phyloP scores from a whole-genome alignment of 169 alveolate species.

The Blepharisma undulans region DNA sequence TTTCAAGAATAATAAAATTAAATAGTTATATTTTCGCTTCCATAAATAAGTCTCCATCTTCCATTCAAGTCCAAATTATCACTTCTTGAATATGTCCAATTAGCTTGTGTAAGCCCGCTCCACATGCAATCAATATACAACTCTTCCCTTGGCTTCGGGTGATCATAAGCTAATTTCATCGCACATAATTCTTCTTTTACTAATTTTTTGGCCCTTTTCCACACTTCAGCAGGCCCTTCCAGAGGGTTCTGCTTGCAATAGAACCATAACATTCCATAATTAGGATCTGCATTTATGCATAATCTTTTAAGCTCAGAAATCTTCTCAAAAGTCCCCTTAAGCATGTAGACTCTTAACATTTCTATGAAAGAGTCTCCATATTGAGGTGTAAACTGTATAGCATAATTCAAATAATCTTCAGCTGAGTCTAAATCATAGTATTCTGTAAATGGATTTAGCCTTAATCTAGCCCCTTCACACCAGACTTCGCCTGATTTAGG shows the following conservation, averaged over 20 bases:
- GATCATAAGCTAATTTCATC: conserved; percentile 21
- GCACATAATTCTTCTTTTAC: conserved; percentile 26
- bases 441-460: conserved; percentile 41
- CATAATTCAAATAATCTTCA: conserved; percentile 54
- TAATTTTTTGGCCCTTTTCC: conserved; percentile 50
- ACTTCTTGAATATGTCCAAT: conserved; percentile 1
- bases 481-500: conserved; percentile 73
- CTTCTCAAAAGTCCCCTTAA: neutral
- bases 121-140: neutral
- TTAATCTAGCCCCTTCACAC: conserved; percentile 69
- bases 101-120: neutral
- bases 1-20: neutral
- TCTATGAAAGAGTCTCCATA: conserved; percentile 67
- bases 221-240: conserved; percentile 61
- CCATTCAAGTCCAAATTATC: neutral
- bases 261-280: conserved; percentile 68
- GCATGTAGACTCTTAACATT: conserved; percentile 40
- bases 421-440: conserved; percentile 49
- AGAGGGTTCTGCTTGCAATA: conserved; percentile 50
- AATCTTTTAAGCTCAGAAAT: conserved; percentile 31
- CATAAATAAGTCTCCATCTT: neutral
- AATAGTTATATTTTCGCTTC: conserved; percentile 4
- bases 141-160: neutral
- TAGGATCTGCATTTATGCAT: conserved; percentile 67
- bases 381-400: conserved; percentile 63